phyloP scores from a whole-genome alignment of 2,329 filamentous ascomycete species.

The Daldinia sp. region DNA sequence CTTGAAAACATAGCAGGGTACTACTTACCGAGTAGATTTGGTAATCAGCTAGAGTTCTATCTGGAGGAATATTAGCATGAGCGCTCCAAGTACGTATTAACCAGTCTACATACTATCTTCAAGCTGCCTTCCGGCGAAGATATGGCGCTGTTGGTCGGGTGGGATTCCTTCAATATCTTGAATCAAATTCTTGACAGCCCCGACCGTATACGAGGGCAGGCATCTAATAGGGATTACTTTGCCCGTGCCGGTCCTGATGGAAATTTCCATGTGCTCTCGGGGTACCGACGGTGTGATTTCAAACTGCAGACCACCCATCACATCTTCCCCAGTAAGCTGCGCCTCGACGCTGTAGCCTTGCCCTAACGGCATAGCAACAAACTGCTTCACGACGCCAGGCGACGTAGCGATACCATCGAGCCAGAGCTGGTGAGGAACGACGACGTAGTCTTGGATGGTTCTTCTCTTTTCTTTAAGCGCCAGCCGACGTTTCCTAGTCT shows the following conservation, averaged over 20 bases:
- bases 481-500: conserved; percentile 29
- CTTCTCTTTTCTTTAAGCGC: not conserved
- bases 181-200: not conserved
- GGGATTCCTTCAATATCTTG: not conserved
- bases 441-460: conserved; percentile 46
- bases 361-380: conserved; percentile 56
- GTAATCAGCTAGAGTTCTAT: not conserved
- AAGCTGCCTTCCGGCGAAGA: not conserved
- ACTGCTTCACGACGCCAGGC: conserved; percentile 54
- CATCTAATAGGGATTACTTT: not conserved
- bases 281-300: conserved; percentile 50
- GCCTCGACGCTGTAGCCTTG: conserved; percentile 55
- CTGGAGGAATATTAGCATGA: not conserved
- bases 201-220: not conserved
- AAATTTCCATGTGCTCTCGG: not conserved
- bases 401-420: conserved; percentile 51
- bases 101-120: not conserved
- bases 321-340: conserved; percentile 55
- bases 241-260: not conserved
- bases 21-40: not conserved
- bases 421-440: conserved; percentile 50
- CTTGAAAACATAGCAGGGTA: no score
- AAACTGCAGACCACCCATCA: conserved; percentile 53
- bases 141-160: not conserved
- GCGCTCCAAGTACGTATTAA: not conserved